Percentiles rank a stretch among this genome's conserved stretches.
These are phyloP conservation scores for Plasmodium gonderi DNA, from an alignment of 169 alveolate species.

Conservation along the genomic window DNA sequence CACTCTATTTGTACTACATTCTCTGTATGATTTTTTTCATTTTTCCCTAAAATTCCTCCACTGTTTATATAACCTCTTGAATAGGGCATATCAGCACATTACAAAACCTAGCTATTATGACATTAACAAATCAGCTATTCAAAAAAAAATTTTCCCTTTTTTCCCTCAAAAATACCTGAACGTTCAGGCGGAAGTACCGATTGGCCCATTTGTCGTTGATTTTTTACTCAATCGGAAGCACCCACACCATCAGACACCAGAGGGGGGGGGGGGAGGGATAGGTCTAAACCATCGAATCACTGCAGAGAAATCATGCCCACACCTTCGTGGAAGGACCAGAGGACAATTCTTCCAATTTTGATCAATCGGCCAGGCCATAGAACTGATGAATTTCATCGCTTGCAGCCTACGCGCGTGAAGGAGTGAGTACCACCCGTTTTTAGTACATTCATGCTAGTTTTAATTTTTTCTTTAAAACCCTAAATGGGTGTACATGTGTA, in stretches of 20 bases:
- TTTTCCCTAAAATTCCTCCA: constrained; percentile 22
- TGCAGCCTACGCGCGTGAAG: no score
- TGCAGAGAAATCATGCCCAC: no score
- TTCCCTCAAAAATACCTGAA: constrained; percentile 11
- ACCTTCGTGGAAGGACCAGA: no score
- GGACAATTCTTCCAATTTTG: no score
- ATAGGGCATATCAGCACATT: constrained; percentile 11
- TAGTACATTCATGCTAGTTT: no score
- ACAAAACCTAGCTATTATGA: constrained; percentile 40
- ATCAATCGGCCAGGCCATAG: no score
- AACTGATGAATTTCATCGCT: no score
- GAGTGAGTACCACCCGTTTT: no score
- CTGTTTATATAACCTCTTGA: constrained; percentile 30
- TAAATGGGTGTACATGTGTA: no score
- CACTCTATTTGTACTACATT: constrained; percentile 43
- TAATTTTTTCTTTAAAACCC: no score
- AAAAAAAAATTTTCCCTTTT: constrained; percentile 50
- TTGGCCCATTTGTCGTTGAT: constrained; percentile 65
- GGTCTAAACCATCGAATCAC: no score
- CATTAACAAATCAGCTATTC: constrained; percentile 52
- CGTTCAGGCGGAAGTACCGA: constrained; percentile 42
- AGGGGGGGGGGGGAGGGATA: no score
- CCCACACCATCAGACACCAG: background rate
- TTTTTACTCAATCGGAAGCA: constrained; percentile 2
- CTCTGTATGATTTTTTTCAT: constrained; percentile 19